Conservation (phyloP, 495 filamentous ascomycete genomes). For the Diplogelasinospora grovesii region DNA sequence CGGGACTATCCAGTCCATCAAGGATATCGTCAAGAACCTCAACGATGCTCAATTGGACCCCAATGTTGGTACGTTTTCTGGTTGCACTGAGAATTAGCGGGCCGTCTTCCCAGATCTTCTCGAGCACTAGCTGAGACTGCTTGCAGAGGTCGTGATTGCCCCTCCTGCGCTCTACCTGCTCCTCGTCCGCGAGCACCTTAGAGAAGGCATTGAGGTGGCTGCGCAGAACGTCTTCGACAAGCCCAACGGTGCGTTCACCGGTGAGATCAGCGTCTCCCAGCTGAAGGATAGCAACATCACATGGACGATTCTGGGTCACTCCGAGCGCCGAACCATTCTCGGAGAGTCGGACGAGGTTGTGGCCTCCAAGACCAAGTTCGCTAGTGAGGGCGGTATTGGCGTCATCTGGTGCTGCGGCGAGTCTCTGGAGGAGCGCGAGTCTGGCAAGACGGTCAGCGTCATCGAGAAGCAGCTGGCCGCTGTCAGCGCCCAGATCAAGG, state of each 20-base stretch:
- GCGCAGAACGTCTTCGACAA: constrained; percentile 96
- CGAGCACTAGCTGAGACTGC: constrained; percentile 11
- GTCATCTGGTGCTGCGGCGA: constrained; percentile 98
- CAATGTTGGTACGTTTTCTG: constrained; percentile 55
- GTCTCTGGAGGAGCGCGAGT: constrained; percentile 85
- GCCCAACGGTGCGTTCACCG: constrained; percentile 94
- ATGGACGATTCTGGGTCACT: constrained; percentile 90
- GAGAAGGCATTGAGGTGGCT: constrained; percentile 62
- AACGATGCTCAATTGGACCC: constrained; percentile 70
- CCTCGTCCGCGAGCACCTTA: constrained; percentile 67
- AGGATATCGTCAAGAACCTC: constrained; percentile 77
- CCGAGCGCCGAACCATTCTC: constrained; percentile 81
- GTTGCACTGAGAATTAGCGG: no score
- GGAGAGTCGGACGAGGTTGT: constrained; percentile 82
- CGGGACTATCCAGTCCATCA: constrained; percentile 79
- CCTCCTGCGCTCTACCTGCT: constrained; percentile 88
- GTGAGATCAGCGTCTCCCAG: constrained; percentile 88
- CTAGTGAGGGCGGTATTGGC: constrained; percentile 74
- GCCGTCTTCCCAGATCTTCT: no score
- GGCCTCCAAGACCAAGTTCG: constrained; percentile 86
- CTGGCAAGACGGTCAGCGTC: constrained; percentile 79
- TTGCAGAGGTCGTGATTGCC: constrained; percentile 82
- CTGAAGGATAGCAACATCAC: constrained; percentile 78
- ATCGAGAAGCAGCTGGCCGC: constrained; percentile 73
- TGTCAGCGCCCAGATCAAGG: constrained; percentile 59